Evolutionary conservation across 2,329 filamentous ascomycete species (phyloP).

Genomic region (Phialocephala sp.): DNA sequence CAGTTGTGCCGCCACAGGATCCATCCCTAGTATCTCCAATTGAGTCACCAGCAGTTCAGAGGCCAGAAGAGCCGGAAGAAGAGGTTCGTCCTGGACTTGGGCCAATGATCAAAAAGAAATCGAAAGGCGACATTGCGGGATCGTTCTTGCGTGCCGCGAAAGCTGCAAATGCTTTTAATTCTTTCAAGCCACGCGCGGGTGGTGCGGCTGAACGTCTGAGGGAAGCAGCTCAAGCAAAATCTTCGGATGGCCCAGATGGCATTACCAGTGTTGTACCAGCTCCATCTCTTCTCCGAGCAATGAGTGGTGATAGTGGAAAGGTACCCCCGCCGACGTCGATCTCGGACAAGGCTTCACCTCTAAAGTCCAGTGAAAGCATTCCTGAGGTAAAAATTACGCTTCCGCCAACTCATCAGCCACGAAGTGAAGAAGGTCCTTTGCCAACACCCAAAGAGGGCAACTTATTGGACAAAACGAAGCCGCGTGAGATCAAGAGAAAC

Average conservation of each 20-base stretch:
- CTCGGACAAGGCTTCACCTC: constrained; percentile 33
- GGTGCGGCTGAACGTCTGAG: constrained; percentile 80
- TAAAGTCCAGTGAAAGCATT: constrained; percentile 45
- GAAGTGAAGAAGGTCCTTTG: constrained; percentile 48
- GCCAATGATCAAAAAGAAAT: constrained; percentile 87
- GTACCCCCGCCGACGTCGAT: constrained; percentile 37
- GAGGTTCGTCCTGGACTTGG: constrained; percentile 76
- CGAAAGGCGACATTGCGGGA: constrained; percentile 74
- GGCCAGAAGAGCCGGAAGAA: constrained; percentile 35
- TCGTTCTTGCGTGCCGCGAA: constrained; percentile 81
- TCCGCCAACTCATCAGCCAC: constrained; percentile 50
- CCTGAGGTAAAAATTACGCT: constrained; percentile 66
- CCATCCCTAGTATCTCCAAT: constrained; percentile 2
- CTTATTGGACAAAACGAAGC: constrained; percentile 37
- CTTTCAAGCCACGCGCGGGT: constrained; percentile 87
- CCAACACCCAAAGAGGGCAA: constrained; percentile 44
- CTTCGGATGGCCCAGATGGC: constrained; percentile 78
- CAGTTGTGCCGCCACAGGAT: neutral
- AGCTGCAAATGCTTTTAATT: constrained; percentile 60
- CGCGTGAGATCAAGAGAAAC: constrained; percentile 38
- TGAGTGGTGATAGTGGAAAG: constrained; percentile 47
- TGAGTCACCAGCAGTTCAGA: constrained; percentile 18
- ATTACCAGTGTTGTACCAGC: constrained; percentile 89
- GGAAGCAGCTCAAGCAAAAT: constrained; percentile 57
- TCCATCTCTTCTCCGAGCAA: constrained; percentile 58